Evolutionary conservation across 2,329 filamentous ascomycete species (phyloP), one percentile per base, ranked within the genome.

Genomic region (Sarocladium oryzae): DNA sequence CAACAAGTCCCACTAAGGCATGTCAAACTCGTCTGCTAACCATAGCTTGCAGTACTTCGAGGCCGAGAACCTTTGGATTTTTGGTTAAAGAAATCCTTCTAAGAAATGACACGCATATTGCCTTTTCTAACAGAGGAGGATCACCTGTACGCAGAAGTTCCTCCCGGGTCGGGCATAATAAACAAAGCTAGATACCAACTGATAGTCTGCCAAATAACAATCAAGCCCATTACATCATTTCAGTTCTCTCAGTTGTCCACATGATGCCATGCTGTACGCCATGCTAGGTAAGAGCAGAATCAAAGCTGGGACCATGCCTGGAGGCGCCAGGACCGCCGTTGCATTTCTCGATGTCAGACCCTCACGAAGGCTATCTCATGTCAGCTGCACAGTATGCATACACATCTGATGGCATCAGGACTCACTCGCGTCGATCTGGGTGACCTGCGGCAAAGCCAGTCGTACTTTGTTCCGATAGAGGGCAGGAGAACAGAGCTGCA

Each of bases 381-480:
- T 48, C 6, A 36, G 53, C 46, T 36, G 45, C 32, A 15, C 26
- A 49, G 26, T 18, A 13, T n/a, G 30, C 13, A 7, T 20, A 8
- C 37, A 49, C 32, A 16, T 41, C 16, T 23, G 21, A 8, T n/a
- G 28, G 18, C 24, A 36, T 35, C n/a, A 28, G 21, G 32, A 88
- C 90, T 82, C 76, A 96, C 92, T 95, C 53, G 93, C 93, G 80
- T 99, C 93, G 65, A 99, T 96, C 74, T 99, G 91, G 65, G 81
- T 81, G 50, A 99, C 74, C 67, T 93, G 86, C 52, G 93, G 93
- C 67, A 99, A 69, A 30, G 90, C 87, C 66, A 99, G 70, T 53
- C 86, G 79, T 38, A 99, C 83, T 71, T 99, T 99, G 71, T 96
- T 97, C 62, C 93, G 77, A 69, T 99, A 99, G 55, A 96, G 70